Evolutionary conservation across 2,329 filamentous ascomycete species (phyloP).

Genomic region (Cadophora sp.): DNA sequence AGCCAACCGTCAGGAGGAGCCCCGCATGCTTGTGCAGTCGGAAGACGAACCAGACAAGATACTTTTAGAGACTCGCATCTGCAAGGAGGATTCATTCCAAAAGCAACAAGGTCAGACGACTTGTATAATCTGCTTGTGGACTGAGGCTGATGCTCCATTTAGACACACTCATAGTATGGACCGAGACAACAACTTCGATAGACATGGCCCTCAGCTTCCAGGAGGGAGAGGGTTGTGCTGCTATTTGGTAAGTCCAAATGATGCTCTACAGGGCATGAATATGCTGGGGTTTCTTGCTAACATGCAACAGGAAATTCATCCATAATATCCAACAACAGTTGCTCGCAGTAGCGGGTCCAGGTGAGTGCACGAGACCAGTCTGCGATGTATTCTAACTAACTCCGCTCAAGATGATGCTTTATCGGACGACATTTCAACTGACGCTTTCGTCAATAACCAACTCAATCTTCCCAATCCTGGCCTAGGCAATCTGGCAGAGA

Average conservation of each 20-base stretch:
- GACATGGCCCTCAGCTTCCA: slow-evolving; percentile 99
- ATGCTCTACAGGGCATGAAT: background rate
- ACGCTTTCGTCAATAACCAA: slow-evolving; percentile 64
- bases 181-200: slow-evolving; percentile 79
- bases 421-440: slow-evolving; percentile 84
- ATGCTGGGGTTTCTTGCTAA: slow-evolving; percentile 19
- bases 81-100: slow-evolving; percentile 94
- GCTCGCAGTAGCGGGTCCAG: slow-evolving; percentile 65
- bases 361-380: slow-evolving; percentile 51
- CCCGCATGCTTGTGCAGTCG: slow-evolving; percentile 88
- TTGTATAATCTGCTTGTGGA: slow-evolving; percentile 32
- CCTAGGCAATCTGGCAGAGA: slow-evolving; percentile 81
- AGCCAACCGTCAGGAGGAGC: slow-evolving; percentile 73
- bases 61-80: slow-evolving; percentile 87
- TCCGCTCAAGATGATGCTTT: slow-evolving; percentile 74
- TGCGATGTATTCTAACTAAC: background rate
- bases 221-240: slow-evolving; percentile 90
- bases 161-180: slow-evolving; percentile 99
- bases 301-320: slow-evolving; percentile 79
- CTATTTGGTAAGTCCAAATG: slow-evolving; percentile 76
- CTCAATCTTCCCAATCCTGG: slow-evolving; percentile 81
- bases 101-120: slow-evolving; percentile 84
- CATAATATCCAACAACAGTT: slow-evolving; percentile 82
- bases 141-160: slow-evolving; percentile 38
- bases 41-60: slow-evolving; percentile 88